Percentiles rank a stretch among this genome's conserved stretches.
These are phyloP conservation scores for Metschnikowia noctiluminum DNA, from an alignment of 805 yeast species.

Conservation along the genomic window DNA sequence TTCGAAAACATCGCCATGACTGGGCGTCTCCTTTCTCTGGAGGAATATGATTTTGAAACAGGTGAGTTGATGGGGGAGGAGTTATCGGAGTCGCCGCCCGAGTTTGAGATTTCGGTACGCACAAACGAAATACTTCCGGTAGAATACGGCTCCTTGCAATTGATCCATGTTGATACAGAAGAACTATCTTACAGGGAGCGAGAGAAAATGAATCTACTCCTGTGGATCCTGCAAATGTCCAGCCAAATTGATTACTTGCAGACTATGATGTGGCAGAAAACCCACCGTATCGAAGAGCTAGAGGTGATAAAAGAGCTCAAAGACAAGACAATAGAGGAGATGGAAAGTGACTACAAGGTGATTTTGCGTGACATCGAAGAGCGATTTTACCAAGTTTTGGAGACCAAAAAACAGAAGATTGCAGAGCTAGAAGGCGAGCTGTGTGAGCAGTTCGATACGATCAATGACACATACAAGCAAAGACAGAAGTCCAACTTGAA, in stretches of 20 bases:
- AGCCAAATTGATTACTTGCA: slow-evolving; percentile 7
- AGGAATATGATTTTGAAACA: slow-evolving; percentile 21
- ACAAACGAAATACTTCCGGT: slow-evolving; percentile 12
- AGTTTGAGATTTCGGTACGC: slow-evolving; percentile 11
- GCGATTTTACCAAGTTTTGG: slow-evolving; percentile 18
- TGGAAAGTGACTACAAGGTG: slow-evolving; percentile 13
- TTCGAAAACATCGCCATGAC: slow-evolving; percentile 13
- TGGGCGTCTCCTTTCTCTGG: slow-evolving; percentile 24
- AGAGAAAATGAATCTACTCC: slow-evolving; percentile 12
- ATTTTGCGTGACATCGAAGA: slow-evolving; percentile 17
- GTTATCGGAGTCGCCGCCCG: slow-evolving; percentile 10
- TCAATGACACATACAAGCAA: slow-evolving; percentile 12
- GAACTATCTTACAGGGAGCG: slow-evolving; percentile 4
- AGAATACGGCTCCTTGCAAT: slow-evolving; percentile 10
- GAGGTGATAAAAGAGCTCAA: slow-evolving; percentile 3
- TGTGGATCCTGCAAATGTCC: slow-evolving; percentile 14
- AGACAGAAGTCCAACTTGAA: slow-evolving; percentile 16
- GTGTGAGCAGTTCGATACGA: slow-evolving; percentile 5
- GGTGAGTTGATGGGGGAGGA: slow-evolving; percentile 26
- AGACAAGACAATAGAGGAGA: slow-evolving; percentile 13
- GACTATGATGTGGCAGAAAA: background rate
- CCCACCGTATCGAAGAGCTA: background rate
- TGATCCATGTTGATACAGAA: slow-evolving; percentile 10
- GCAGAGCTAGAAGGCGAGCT: slow-evolving; percentile 14
- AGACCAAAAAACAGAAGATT: slow-evolving; percentile 13